Base-by-base conservation (phyloP, 768 basidiomycete species). In the Leccinum incarnatum region DNA sequence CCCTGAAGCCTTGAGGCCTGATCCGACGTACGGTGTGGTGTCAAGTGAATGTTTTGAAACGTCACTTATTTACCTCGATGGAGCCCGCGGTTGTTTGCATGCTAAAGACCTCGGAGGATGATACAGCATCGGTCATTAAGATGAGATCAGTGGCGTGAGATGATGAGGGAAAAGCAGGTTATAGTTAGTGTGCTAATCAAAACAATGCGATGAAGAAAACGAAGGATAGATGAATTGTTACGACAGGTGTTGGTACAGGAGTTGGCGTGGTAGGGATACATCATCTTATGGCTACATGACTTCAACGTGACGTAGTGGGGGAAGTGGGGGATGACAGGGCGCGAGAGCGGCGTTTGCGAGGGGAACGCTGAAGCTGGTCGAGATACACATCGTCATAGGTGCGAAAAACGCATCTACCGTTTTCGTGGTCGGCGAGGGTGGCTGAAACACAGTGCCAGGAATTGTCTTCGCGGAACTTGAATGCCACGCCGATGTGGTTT, bases 381-480 rank as follows among this genome's bases (percentile, higher is more conserved):
- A 86, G 71, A 65, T 84, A 85, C 21, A 85, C 82, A 62, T 86
- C 85, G 58, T 81, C 78, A 69, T 82, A 87, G 66, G 78, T 85
- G 61, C 82, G 77, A 66, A 84, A 86, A 30, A 79, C 65, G 63
- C 81, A 83, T 32, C 57, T 69, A 32, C 77, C 77, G 30, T 72
- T 67, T 65, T 84, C 79, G 58, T 79, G 75, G 60, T 86, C 85
- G 23, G 78, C 74, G 59, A 85, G 76, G 27, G 77, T 78, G n/a
- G 84, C 85, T 83, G 83, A 87, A 36, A 87, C 78, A 69, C 83
- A 86, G 58, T 85, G 83, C 85, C 85, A 88, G n/a, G 67, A 67
- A 42, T 45, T 62, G 37, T 76, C 72, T 69, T 77, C 79, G 45
- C 74, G 68, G 59, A 84, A 84, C 62, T 83, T 84, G 72, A 87